Conservation (phyloP, 2,329 filamentous ascomycete genomes). For the Epichloe festucae region DNA sequence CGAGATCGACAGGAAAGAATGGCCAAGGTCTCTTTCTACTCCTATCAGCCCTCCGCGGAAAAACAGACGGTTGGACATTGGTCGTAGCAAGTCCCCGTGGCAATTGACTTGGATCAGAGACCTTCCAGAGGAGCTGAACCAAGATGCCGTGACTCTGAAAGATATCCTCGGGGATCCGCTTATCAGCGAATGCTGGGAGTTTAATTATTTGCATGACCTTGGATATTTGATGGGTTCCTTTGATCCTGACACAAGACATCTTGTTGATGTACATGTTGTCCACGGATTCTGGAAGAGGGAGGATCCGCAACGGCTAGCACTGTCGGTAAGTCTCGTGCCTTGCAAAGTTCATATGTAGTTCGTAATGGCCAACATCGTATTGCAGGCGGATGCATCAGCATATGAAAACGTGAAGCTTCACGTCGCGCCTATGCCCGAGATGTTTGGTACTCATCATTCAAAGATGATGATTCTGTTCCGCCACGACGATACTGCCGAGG, state of each 20-base stretch:
- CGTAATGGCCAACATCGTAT: background rate
- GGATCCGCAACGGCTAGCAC: constrained; percentile 39
- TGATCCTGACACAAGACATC: constrained; percentile 34
- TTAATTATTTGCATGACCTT: constrained; percentile 54
- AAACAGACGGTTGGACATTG: constrained; percentile 11
- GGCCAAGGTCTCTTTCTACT: constrained; percentile 17
- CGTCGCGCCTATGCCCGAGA: constrained; percentile 65
- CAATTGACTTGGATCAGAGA: constrained; percentile 58
- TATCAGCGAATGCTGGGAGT: constrained; percentile 59
- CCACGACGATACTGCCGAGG: constrained; percentile 61
- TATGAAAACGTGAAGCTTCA: constrained; percentile 59
- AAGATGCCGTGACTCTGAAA: constrained; percentile 49
- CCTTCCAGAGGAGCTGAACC: constrained; percentile 45
- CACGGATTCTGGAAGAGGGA: constrained; percentile 57
- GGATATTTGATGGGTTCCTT: constrained; percentile 42
- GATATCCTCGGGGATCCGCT: constrained; percentile 64
- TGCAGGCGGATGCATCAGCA: constrained; percentile 28
- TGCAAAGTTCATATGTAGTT: background rate
- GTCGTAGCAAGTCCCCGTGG: constrained; percentile 47
- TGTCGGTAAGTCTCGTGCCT: constrained; percentile 36
- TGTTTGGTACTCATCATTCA: constrained; percentile 74
- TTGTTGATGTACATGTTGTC: constrained; percentile 41
- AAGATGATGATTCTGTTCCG: constrained; percentile 81
- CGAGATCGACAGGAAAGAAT: constrained; percentile 1
- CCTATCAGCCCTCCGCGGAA: constrained; percentile 36